These are phyloP conservation scores for Nothophytophthora sp. DNA, from an alignment of 352 stramenopile genomes.

Conservation along the genomic window DNA sequence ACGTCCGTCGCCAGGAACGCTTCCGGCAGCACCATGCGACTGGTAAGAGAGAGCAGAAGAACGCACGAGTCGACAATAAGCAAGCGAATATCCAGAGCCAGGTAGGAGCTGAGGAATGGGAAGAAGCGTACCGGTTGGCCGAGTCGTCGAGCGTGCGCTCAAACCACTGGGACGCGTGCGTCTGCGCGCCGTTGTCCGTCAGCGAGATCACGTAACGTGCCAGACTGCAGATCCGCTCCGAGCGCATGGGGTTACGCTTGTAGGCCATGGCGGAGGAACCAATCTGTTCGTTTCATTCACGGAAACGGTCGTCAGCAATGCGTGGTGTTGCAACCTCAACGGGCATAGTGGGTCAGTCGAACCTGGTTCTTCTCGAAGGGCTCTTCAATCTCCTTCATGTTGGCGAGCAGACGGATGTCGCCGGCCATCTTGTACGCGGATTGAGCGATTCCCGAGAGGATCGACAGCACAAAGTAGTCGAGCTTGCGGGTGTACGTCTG, in stretches of 20 bases:
- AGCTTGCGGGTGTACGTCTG: constrained; percentile 99
- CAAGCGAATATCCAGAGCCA: too few relatives aligned
- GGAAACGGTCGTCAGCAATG: too few relatives aligned
- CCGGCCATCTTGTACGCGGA: constrained; percentile 99
- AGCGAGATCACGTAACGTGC: constrained; percentile 98
- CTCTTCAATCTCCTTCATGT: constrained; percentile 99
- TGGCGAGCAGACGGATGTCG: constrained; percentile 98
- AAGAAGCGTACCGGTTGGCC: constrained; percentile 88
- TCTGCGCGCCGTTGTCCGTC: constrained; percentile 96
- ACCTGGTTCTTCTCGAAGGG: constrained; percentile 94
- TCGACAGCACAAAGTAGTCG: constrained; percentile 96
- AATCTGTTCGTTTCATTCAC: too few relatives aligned
- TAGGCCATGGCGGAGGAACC: constrained; percentile 99
- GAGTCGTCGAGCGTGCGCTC: constrained; percentile 99
- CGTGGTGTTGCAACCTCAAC: too few relatives aligned
- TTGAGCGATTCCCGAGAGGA: constrained; percentile 97
- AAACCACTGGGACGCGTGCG: constrained; percentile 98
- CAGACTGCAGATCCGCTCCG: constrained; percentile 97
- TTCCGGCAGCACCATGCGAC: constrained; percentile 97
- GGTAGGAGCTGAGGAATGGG: too few relatives aligned
- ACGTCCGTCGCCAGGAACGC: constrained; percentile 98
- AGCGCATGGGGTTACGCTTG: constrained; percentile 99
- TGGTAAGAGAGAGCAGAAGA: constrained; percentile 16
- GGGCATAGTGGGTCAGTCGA: too few relatives aligned
- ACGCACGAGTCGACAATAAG: background rate